A percentile compares a stretch with the other conserved stretches of the same genome.
Conservation (phyloP, 1,284 basidiomycete species). For the Boletellus dicymbophilus region DNA sequence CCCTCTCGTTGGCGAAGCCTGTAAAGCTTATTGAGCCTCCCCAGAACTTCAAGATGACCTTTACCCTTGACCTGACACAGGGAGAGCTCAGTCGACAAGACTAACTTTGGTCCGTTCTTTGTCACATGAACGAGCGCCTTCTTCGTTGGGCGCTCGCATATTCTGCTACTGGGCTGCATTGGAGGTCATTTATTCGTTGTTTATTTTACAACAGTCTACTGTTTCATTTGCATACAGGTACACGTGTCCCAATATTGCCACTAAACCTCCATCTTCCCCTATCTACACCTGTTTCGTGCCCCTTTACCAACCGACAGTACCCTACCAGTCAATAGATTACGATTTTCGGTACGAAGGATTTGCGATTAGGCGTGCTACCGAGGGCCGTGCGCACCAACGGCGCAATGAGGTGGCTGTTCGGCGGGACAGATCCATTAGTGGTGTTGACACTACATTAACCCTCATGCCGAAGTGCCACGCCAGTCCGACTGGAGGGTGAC, state of each 20-base stretch:
- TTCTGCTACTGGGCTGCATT: neutral
- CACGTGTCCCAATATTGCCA: conserved; percentile 18
- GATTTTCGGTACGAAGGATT: too few relatives aligned
- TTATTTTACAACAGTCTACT: conserved; percentile 19
- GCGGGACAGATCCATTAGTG: too few relatives aligned
- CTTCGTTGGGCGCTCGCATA: too few relatives aligned
- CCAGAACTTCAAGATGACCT: conserved; percentile 64
- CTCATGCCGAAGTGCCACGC: too few relatives aligned
- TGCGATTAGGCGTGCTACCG: too few relatives aligned
- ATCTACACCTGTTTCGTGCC: conserved; percentile 6
- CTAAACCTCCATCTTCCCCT: neutral
- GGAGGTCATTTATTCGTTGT: conserved; percentile 23
- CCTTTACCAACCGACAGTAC: neutral
- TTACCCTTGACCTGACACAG: conserved; percentile 77
- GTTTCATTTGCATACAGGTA: conserved; percentile 22
- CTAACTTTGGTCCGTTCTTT: conserved; percentile 29
- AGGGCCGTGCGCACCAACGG: too few relatives aligned
- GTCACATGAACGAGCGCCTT: neutral
- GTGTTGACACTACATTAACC: too few relatives aligned
- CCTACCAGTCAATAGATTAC: too few relatives aligned
- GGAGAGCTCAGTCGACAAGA: conserved; percentile 77
- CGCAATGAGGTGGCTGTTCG: too few relatives aligned
- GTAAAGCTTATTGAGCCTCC: conserved; percentile 79
- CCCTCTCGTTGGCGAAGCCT: conserved; percentile 34
- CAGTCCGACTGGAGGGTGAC: too few relatives aligned